Base-by-base conservation (phyloP, 2,329 filamentous ascomycete species). In the Penicillium sclerotiorum region DNA sequence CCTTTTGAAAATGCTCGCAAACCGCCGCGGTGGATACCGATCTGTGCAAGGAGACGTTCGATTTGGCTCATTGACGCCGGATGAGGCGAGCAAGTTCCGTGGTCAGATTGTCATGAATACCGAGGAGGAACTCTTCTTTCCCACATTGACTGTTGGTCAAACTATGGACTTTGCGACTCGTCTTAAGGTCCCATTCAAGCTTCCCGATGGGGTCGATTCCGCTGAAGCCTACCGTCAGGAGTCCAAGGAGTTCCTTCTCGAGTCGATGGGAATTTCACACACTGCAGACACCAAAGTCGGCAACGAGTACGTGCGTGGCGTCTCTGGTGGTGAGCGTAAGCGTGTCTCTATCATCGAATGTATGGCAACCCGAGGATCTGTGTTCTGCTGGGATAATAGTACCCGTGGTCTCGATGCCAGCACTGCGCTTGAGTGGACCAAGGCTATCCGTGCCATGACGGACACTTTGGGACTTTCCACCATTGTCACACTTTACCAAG, bases 281-380 rank as follows among this genome's bases (percentile, higher is more conserved):
- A 86, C 84, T 0, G 58, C 73, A 12, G 77, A 85, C 21, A 89
- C 86, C 5, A 87, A 84, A 59, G 83, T 89, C 5, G 86, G 86
- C 1, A 81, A 88, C 51, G 83, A 83, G 30, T 86, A 79, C 21
- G 55, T 68, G 13, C 59, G 86, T 22, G 88, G 88, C 60, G 84
- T 91, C 0, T 88, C 84, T 36, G 88, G 88, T 55, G 88, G 88
- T 49, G 88, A 91, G 69, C 76, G 87, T 33, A 90, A 90, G 64
- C 84, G 87, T 53, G 20, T 38, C 32, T 86, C 83, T 1, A 87
- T 89, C 44, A 80, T 85, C 4, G 86, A 89, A 59, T 80, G 77
- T 9, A 65, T 88, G 50, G 79, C 82, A 0, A 80, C 80, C 0
- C 73, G 78, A 7, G 83, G 77, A 1, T 71, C 80, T 0, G 77